Evolutionary conservation across 148 eudicot genomes (phyloP).

Genomic region (Vaccinium vitisidaea): DNA sequence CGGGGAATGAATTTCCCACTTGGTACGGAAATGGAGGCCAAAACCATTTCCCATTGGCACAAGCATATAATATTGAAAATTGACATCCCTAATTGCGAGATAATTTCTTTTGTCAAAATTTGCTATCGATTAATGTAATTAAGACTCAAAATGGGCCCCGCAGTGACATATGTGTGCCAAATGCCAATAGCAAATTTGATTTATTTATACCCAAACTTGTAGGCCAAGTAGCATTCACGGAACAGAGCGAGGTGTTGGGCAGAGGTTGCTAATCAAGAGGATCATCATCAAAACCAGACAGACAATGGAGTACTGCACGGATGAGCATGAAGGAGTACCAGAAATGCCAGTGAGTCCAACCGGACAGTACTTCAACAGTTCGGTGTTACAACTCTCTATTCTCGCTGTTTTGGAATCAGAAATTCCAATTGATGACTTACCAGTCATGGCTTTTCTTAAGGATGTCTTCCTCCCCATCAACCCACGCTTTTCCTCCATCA

Average conservation of each 20-base stretch:
- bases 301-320: neutral
- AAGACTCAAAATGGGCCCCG: no score
- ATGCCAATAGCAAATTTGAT: neutral
- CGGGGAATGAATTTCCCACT: neutral
- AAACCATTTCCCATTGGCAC: neutral
- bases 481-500: constrained; percentile 50
- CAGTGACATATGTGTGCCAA: no score
- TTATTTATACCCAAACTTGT: neutral
- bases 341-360: constrained; percentile 38
- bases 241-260: neutral
- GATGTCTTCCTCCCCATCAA: constrained; percentile 39
- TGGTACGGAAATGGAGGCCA: neutral
- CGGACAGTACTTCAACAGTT: constrained; percentile 39
- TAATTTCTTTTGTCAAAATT: no score
- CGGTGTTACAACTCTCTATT: constrained; percentile 25
- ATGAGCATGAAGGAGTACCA: neutral
- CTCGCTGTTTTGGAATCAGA: constrained; percentile 35
- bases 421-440: constrained; percentile 29
- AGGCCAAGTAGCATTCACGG: neutral
- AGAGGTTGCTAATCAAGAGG: neutral
- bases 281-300: neutral
- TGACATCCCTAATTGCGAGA: neutral
- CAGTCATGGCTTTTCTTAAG: neutral
- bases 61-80: neutral
- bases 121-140: no score